Evolutionary conservation across 2,329 filamentous ascomycete species (phyloP), one percentile per base, ranked within the genome.

Genomic region (Colletotrichum ledebouriae): DNA sequence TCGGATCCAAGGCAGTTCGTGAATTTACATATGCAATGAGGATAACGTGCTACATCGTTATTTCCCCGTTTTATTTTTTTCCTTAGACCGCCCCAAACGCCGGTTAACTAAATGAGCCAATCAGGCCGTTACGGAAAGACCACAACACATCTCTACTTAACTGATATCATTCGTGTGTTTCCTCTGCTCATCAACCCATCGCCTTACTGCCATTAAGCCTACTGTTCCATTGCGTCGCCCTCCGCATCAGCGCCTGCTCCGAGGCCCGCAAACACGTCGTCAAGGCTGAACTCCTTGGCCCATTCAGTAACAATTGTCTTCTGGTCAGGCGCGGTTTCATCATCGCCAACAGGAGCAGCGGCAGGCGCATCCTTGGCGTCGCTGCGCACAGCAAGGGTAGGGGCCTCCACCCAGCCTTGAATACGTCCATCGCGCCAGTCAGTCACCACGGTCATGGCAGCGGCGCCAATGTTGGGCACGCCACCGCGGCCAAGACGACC

Each of bases 391-490:
- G 87, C 82, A 68, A 93, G 80, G 41, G 86, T 85, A 7, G 94
- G 94, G 3, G 94, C 87, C 73, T 94, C 92, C 55, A 90, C 88
- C 94, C 94, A 97, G 65, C 94, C 94, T 80, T 97, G 94, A 74
- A 99, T 97, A 59, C 96, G 89, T 29, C 94, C 95, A 78, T 98
- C 95, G 73, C 96, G 89, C 93, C 96, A 97, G 83, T 99, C 96
- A n/a, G 90, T 96, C 66, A 99, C 89, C 63, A 99, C 94, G 0
- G 93, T 92, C 87, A 96, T 95, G 71, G 95, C 96, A 7, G 96
- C 95, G 61, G 92, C 90, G 73, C 89, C 86, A 67, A 98, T 80
- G 79, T 98, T 99, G 49, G 96, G 96, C 15, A 98, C 87, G 70
- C 96, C 96, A 20, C 95, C 94, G 73, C 92, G 91, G 58, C 95